These are phyloP conservation scores for Pelagomonas calceolata DNA, from an alignment of 108 stramenopile genomes.

Conservation along the genomic window DNA sequence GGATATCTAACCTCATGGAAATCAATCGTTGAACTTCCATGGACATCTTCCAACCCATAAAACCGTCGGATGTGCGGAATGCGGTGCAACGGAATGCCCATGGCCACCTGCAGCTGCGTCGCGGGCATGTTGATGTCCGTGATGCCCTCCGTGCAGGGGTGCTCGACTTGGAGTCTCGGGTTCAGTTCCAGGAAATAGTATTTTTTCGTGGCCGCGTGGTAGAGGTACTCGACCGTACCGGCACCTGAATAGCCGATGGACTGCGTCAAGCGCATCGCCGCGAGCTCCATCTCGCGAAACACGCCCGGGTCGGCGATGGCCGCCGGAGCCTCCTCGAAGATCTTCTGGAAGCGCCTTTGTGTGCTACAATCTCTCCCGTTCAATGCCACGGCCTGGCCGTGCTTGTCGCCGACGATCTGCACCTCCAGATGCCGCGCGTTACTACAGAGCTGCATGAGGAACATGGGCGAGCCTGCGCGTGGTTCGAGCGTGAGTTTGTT, in stretches of 20 bases:
- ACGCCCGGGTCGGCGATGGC: constrained; percentile 79
- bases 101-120: constrained; percentile 92
- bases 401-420: constrained; percentile 90
- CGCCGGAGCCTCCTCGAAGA: constrained; percentile 95
- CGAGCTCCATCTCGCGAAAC: constrained; percentile 90
- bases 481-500: constrained; percentile 41
- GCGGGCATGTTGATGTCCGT: constrained; percentile 92
- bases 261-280: constrained; percentile 88
- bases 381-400: constrained; percentile 92
- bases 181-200: constrained; percentile 98
- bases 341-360: constrained; percentile 96
- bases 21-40: constrained; percentile 58
- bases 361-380: constrained; percentile 99
- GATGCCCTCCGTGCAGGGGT: constrained; percentile 99
- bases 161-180: constrained; percentile 89
- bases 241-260: constrained; percentile 91
- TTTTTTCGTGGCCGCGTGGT: constrained; percentile 75
- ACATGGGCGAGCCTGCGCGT: constrained; percentile 51
- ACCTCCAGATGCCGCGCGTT: constrained; percentile 94
- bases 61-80: constrained; percentile 89
- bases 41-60: constrained; percentile 68
- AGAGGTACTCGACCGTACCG: constrained; percentile 94
- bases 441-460: constrained; percentile 45
- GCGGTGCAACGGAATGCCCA: constrained; percentile 92
- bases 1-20: constrained; percentile 29